Percentiles rank a stretch among this genome's conserved stretches.
Conservation (phyloP, 805 yeast species). For the Helenozyma baotianmanensis region DNA sequence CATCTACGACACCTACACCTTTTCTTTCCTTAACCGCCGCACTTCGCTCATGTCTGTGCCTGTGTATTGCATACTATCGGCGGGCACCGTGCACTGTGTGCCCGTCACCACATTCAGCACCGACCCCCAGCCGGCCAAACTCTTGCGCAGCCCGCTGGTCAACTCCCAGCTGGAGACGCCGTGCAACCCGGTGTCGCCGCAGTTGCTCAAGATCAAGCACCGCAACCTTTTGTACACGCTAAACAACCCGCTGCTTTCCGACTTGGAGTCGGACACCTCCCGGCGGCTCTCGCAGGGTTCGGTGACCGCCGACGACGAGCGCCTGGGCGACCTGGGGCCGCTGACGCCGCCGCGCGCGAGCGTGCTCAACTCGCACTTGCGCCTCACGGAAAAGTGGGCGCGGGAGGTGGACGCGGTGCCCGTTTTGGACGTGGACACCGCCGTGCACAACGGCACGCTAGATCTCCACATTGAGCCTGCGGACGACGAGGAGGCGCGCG, state of each 20-base stretch:
- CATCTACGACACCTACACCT: no score
- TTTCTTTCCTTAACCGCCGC: background rate
- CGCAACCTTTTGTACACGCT: slow-evolving; percentile 31
- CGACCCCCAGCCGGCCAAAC: slow-evolving; percentile 7
- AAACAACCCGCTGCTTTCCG: slow-evolving; percentile 35
- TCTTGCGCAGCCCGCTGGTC: slow-evolving; percentile 9
- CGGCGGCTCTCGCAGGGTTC: slow-evolving; percentile 9
- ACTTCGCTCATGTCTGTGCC: slow-evolving; percentile 15
- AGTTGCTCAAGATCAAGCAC: slow-evolving; percentile 10
- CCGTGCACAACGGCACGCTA: background rate
- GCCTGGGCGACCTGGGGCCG: background rate
- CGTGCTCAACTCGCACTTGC: no score
- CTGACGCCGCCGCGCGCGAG: no score
- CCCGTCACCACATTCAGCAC: slow-evolving; percentile 19
- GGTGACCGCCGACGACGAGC: slow-evolving; percentile 11
- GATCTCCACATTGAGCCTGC: slow-evolving; percentile 1
- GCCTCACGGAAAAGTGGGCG: no score
- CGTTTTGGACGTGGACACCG: background rate
- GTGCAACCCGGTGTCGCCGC: slow-evolving; percentile 2
- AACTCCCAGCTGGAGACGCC: slow-evolving; percentile 4
- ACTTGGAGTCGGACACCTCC: slow-evolving; percentile 23
- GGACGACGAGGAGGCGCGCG: slow-evolving; percentile 1
- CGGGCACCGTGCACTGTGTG: slow-evolving; percentile 23
- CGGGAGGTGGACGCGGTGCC: no score
- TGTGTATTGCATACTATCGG: slow-evolving; percentile 22